A percentile compares a stretch with the other conserved stretches of the same genome.
Conservation (phyloP, 768 basidiomycete species). For the Termitomyces sp. region DNA sequence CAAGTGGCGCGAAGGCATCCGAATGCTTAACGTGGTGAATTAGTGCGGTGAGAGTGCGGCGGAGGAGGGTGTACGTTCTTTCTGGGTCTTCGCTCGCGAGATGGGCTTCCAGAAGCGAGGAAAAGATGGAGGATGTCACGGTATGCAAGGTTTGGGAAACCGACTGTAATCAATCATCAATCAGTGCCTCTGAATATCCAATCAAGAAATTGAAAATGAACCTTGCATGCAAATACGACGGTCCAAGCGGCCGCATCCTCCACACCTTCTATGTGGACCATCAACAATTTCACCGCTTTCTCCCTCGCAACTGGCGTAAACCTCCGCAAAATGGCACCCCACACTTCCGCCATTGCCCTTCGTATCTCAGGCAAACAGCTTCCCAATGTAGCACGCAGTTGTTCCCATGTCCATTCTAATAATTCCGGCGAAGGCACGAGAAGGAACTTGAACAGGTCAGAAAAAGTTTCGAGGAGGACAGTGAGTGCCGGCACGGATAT, state of each 20-base stretch:
- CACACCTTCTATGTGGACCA: constrained; percentile 39
- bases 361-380: constrained; percentile 69
- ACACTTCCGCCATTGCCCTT: constrained; percentile 78
- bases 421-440: constrained; percentile 60
- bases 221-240: constrained; percentile 76
- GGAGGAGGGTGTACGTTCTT: constrained; percentile 49
- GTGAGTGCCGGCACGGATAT: constrained; percentile 60
- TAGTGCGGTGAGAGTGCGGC: constrained; percentile 71
- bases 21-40: constrained; percentile 77
- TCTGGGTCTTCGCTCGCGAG: constrained; percentile 34
- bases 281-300: constrained; percentile 51
- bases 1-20: constrained; percentile 55
- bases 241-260: constrained; percentile 72
- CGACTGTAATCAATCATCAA: constrained; percentile 40
- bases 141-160: constrained; percentile 82
- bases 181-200: constrained; percentile 8
- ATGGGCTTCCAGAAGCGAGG: constrained; percentile 51
- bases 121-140: constrained; percentile 56
- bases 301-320: constrained; percentile 58
- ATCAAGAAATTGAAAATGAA: constrained; percentile 17
- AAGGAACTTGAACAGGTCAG: constrained; percentile 66
- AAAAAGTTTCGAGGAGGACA: constrained; percentile 60
- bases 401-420: constrained; percentile 56
- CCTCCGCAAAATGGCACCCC: constrained; percentile 74
- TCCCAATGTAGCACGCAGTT: constrained; percentile 43